These are phyloP conservation scores for Citrus inodora DNA, from an alignment of 345 rosid species.

Conservation along the genomic window DNA sequence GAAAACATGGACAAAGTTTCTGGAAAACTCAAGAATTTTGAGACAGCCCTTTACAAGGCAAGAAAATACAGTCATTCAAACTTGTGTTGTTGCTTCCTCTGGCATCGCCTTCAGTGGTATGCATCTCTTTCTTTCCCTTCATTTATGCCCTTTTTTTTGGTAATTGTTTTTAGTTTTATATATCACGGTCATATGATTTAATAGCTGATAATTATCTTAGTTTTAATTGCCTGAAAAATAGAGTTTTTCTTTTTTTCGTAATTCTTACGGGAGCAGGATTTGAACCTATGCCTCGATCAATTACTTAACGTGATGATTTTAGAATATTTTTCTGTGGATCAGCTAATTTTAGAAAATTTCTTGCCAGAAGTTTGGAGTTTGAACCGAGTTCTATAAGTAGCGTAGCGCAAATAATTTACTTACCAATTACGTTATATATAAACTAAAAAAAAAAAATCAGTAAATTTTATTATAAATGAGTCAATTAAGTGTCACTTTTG, in stretches of 20 bases:
- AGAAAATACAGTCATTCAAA: conserved; percentile 77
- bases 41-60: conserved; percentile 69
- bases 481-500: neutral
- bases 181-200: neutral
- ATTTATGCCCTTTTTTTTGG: neutral
- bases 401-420: no score
- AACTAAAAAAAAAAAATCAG: no score
- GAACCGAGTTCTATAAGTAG: no score
- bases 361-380: no score
- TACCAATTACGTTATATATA: no score
- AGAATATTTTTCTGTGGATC: no score
- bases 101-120: conserved; percentile 79
- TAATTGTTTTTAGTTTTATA: neutral
- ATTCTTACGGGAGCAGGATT: neutral
- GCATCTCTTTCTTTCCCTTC: neutral
- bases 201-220: neutral
- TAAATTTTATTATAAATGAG: no score
- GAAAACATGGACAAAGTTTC: conserved; percentile 59
- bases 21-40: conserved; percentile 35
- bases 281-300: neutral
- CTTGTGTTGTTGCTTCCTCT: conserved; percentile 77
- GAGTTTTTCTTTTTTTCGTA: neutral
- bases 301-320: no score
- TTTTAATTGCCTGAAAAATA: neutral
- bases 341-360: no score